Percentiles rank a stretch among this genome's conserved stretches.
Conservation (phyloP, 305 asterid genomes). For the Fraxinus baroniana region DNA sequence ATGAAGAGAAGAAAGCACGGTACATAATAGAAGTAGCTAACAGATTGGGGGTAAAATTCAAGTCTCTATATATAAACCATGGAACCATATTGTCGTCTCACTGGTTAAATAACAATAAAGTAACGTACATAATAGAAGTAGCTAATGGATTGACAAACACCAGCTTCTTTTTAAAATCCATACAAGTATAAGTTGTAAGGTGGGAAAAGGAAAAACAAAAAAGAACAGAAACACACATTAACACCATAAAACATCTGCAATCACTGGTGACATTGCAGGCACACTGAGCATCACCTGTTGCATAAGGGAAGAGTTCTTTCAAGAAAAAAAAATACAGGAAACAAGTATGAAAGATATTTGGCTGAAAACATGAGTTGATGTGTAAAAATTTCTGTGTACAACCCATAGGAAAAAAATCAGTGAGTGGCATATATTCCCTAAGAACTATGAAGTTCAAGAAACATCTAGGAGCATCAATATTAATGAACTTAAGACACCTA, state of each 20-base stretch:
- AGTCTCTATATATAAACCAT: neutral
- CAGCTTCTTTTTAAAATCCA: neutral
- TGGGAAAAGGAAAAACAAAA: neutral
- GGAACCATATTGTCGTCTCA: neutral
- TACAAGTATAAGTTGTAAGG: neutral
- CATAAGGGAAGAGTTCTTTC: neutral
- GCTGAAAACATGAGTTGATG: neutral
- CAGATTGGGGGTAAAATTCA: neutral
- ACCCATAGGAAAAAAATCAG: neutral
- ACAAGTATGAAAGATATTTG: neutral
- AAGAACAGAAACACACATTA: neutral
- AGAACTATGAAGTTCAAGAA: neutral
- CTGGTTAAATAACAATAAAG: neutral
- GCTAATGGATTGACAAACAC: neutral
- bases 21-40: neutral
- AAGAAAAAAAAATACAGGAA: neutral
- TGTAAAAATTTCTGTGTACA: neutral
- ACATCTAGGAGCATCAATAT: slow-evolving; percentile 19
- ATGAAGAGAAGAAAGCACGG: neutral
- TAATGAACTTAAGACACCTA: slow-evolving; percentile 31
- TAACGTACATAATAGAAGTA: neutral
- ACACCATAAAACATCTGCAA: neutral
- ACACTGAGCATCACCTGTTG: neutral
- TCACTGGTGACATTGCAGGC: neutral
- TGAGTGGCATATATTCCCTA: neutral